Evolutionary conservation across 2,329 filamentous ascomycete genomes (phyloP), one percentile per base, ranked within the genome.

Genomic region (Pseudogymnoascus sp.): DNA sequence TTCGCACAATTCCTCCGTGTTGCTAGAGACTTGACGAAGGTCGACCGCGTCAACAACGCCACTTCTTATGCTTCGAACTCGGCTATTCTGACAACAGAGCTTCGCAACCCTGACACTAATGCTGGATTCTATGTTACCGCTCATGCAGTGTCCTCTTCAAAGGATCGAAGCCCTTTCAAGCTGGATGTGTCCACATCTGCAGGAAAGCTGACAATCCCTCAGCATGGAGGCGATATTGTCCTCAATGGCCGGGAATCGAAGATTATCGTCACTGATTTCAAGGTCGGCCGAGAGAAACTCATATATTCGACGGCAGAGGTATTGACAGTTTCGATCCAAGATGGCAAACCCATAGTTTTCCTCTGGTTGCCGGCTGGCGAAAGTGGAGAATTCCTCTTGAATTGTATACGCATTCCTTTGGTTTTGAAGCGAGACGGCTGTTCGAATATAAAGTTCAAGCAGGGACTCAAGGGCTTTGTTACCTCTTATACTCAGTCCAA

Each of bases 181-280:
- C 71, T 87, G 5, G 73, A 77, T 4, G 76, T 85, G 7, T 79
- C 78, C 47, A 86, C 84, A 0, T 84, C 83, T 0, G 73, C 74
- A 13, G 84, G 84, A 1, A 71, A 75, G 4, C 63, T 85, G 7
- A 80, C 77, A 0, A 75, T 87, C 11, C 83, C 84, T 1, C 78
- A 79, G 61, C 74, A 78, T 50, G 76, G 74, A 1, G 74, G 74
- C 0, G 68, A 71, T 0, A 78, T 85, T 47, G 74, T 78, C 5
- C 75, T 87, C 40, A 79, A 85, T 61, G 84, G 84, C 1, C 81
- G 84, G 37, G 81, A 85, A 61, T 80, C 83, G 6, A 86, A 86
- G 74, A 81, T 87, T 13, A 70, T 86, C 3, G 80, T 83, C 0
- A 83, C 83, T 0, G 84, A 86, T 65, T 87, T 85, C 62, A 69